Percentiles rank a stretch among this genome's conserved stretches.
Evolutionary conservation across 257 asterid genomes (phyloP).

Genomic region (Linaria vulgaris): DNA sequence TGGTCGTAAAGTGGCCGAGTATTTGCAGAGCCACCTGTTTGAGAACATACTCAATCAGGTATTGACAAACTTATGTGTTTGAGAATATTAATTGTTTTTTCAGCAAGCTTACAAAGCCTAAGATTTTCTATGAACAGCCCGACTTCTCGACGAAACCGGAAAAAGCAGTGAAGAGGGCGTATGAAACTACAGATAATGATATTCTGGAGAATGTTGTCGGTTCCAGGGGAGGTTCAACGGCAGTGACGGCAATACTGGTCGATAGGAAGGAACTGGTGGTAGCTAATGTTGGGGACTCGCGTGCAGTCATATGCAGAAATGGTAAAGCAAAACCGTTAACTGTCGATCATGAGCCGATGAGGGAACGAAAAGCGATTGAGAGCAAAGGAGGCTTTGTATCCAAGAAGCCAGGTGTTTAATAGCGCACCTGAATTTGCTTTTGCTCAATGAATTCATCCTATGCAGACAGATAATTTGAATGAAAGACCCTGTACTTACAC

Average conservation of each 20-base stretch:
- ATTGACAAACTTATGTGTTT: neutral
- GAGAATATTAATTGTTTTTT: neutral
- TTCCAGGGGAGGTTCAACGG: conserved; percentile 50
- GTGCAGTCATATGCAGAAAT: conserved; percentile 37
- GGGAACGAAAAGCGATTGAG: conserved; percentile 41
- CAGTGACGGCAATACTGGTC: conserved; percentile 44
- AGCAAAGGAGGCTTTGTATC: conserved; percentile 50
- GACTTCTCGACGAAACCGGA: conserved; percentile 43
- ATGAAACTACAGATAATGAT: conserved; percentile 29
- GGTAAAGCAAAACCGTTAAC: conserved; percentile 36
- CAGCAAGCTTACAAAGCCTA: neutral
- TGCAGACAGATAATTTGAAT: too few relatives aligned
- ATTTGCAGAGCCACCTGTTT: conserved; percentile 43
- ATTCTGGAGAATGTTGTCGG: conserved; percentile 43
- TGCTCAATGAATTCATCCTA: too few relatives aligned
- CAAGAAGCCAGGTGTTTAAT: conserved; percentile 29
- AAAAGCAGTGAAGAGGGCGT: conserved; percentile 37
- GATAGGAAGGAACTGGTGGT: conserved; percentile 37
- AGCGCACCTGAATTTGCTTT: too few relatives aligned
- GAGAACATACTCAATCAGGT: conserved; percentile 46
- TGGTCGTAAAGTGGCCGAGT: conserved; percentile 43
- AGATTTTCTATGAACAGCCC: conserved; percentile 26
- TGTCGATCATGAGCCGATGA: conserved; percentile 46
- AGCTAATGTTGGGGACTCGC: conserved; percentile 57
- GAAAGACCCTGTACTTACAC: too few relatives aligned